phyloP scores from a whole-genome alignment of 2,329 filamentous ascomycete genomes.

The Alternaria ethzedia region DNA sequence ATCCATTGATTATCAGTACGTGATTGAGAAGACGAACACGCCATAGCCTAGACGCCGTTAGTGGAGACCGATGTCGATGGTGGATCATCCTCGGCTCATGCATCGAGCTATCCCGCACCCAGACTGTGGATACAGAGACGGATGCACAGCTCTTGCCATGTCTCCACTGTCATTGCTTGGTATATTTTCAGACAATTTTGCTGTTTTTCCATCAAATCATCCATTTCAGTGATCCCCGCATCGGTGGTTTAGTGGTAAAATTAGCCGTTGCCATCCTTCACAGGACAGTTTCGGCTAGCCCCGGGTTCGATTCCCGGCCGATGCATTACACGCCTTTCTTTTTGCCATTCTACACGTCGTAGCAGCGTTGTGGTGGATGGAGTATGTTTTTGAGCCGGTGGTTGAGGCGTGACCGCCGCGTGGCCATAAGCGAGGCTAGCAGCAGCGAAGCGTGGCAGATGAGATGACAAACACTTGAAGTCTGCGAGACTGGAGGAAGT shows the following conservation, averaged over 20 bases:
- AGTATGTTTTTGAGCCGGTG: background rate
- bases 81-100: background rate
- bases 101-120: background rate
- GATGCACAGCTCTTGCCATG: background rate
- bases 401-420: background rate
- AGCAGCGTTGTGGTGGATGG: background rate
- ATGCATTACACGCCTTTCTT: background rate
- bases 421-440: background rate
- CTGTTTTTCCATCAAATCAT: background rate
- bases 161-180: too few species aligned
- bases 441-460: background rate
- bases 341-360: background rate
- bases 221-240: background rate
- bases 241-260: conserved; percentile 31
- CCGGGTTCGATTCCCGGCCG: conserved; percentile 20
- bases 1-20: background rate
- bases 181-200: background rate
- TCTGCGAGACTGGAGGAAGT: background rate
- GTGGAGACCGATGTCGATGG: background rate
- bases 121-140: background rate
- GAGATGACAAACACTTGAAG: background rate
- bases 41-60: background rate
- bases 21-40: background rate
- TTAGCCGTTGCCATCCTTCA: conserved; percentile 25
- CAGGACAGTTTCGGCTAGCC: conserved; percentile 20